Base-by-base conservation (phyloP, 2,329 filamentous ascomycete genomes). In the Ophiostoma perfectum region DNA sequence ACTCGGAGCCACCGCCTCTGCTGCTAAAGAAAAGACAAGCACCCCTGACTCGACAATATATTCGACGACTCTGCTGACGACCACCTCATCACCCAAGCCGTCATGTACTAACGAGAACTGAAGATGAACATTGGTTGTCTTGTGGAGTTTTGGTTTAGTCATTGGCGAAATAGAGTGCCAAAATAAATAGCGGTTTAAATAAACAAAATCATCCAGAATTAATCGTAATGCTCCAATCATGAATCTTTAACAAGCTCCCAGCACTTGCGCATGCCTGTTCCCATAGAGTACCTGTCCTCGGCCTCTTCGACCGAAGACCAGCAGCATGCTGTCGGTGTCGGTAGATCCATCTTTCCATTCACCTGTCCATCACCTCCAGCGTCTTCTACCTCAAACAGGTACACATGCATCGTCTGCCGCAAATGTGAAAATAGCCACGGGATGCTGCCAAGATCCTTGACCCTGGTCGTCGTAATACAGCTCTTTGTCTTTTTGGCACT, bases 381-480 rank as follows among this genome's bases (percentile, higher is more conserved):
- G 4, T 45, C 16, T 8, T 45, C 44, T 4, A 82, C 12, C 12
- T 78, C 76, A 70, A 86, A 85, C 0, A 83, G 68, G 45, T 85
- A 82, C 2, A 86, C 84, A 70, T 86, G 82, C 84, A 86, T 86
- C 0, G 80, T 83, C 71, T 86, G 74, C 74, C 81, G 83, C 0
- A 87, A 74, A 67, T 87, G 84, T 0, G 84, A 86, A 70, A 86
- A 86, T 6, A 83, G 74, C 84, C 84, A 87, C 0, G 83, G 83
- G 12, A 86, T 80, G 60, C 77, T 82, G 0, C 81, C 84, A n/a
- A 86, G 70, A 44, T 83, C 81, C 0, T 75, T 75, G 0, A 76
- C 70, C 60, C 81, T 74, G 64, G 75, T 77, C 18, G 78, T 55
- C 42, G 16, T n/a, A 6, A 67, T 6, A 16, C 45, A 9, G 18